Evolutionary conservation across 176 grass and related monocot species (phyloP), one percentile per base, ranked within the genome.

Genomic region (Elaeis guineensis): DNA sequence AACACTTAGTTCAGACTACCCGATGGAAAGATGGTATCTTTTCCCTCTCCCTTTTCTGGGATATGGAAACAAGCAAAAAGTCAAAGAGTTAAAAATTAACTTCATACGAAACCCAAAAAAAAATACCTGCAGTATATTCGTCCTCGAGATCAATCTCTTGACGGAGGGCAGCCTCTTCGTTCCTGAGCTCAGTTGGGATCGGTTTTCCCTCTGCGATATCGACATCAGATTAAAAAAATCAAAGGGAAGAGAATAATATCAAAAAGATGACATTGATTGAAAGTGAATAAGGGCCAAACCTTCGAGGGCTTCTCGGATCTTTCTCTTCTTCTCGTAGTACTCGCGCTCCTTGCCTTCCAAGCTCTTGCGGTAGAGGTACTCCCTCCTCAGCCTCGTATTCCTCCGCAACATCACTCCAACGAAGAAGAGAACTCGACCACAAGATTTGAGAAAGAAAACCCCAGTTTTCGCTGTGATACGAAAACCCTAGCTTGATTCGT

Each of bases 291-390:
- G 16, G 29, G 48, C 26, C 2, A 6, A 25, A 73, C 70, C 70
- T 56, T 92, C 79, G 21, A 98, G 79, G 30, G 81, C 93, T 67
- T 92, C 73, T 15, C 79, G 76, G 62, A 89, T 65, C 73, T 71
- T 86, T 19, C 88, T 82, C 87, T 98, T 92, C 80, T 86, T 98
- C 84, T 98, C 88, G 64, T 81, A 92, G 76, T 79, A 76, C 70
- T 71, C 84, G 49, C 87, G 72, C 50, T 98, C 79, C 57, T 88
- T 80, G 30, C 84, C 88, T 52, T 98, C 77, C 6, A 89, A 62
- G 73, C 85, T 86, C 84, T 92, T 92, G 52, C 70, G 62, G 76
- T 92, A 83, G 23, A 98, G 58, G 73, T 89, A 98, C 52, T 86
- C 84, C 53, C 57, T 76, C 57, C 74, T 75, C 49, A 63, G 15